Evolutionary conservation across 2,329 filamentous ascomycete species (phyloP), one percentile per base, ranked within the genome.

Genomic region (Ceratocystis harringtonii): DNA sequence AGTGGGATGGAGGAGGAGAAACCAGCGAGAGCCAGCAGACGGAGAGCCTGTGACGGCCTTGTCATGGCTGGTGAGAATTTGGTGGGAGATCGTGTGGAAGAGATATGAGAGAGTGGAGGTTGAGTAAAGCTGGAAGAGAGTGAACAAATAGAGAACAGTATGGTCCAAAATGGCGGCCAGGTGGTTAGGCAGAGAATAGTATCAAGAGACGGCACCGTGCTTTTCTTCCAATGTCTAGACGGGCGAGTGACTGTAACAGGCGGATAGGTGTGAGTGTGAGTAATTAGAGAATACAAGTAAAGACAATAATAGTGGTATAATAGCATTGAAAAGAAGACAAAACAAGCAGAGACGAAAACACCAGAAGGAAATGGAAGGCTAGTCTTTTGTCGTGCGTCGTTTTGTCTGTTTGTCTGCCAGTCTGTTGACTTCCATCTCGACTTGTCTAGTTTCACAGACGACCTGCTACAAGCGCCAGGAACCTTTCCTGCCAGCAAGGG

Each of bases 1-100:
- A 15, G 73, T 69, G 43, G 74, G 73, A 63, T 73, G 72, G 66
- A 80, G 72, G 68, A 75, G 15, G 55, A 58, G 55, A 58, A 8
- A 3, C 55, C 69, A 57, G 74, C 70, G 66, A 73, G 72, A 67
- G 81, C 73, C 68, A 76, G 71, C 61, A 76, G 71, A 65, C 74
- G 73, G 57, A 75, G 69, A 67, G 72, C 73, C 67, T 70, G 68
- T 66, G 70, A 70, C 64, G 70, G 66, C 66, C 69, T 71, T 62
- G 69, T 68, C 75, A 78, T 70, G 62, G 44, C 36, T 44, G 32
- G 36, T 43, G 45, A 66, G 19, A 12, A 30, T 19, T 28, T 58
- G 28, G 48, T n/a, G 80, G 70, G 66, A 64, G 36, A 52, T 2
- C 15, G n/a, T 6, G 6, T 60, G 44, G 12, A 61, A 19, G 32